Evolutionary conservation across 108 stramenopile genomes (phyloP), one percentile per base, ranked within the genome.

Genomic region (Skeletonema menzelii): DNA sequence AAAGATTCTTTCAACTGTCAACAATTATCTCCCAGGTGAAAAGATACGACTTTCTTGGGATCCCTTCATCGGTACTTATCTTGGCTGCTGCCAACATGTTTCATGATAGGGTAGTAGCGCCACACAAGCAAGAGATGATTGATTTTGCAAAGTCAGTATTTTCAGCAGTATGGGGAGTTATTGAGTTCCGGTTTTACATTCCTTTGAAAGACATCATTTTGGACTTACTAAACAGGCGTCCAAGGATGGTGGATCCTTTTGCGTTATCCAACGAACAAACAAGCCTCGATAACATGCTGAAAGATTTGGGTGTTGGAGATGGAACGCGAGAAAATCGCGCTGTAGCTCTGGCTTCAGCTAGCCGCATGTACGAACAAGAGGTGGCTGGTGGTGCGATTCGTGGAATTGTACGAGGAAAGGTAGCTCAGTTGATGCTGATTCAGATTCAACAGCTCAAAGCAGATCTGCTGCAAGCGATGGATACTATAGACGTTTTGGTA

Each of bases 361-460:
- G 87, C 28, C 68, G 83, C 32, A 74, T 85, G 74, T 93, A 91
- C 56, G 92, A 93, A 59, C 27, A 78, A 32, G 78, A 89, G 71
- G 72, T 93, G 47, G 59, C 79, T 2, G 65, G 65, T 7, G 88
- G 92, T 2, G 73, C 87, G n/a, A 73, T 91, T 2, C 75, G 77
- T 8, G 83, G 85, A 35, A 77, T 85, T n/a, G 19, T 89, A 22
- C 68, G 77, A 57, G 92, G 92, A 10, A 53, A 67, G 22, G 73
- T 93, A 58, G 79, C 86, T 12, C 87, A 86, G 14, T 67, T 93
- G 67, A 75, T 93, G 76, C 72, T 93, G 26, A 86, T 93, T 63
- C 92, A 93, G 60, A 83, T 93, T 38, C 92, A 93, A 59, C 92
- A 93, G 61, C 80, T 93, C 17, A 93, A 93, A 31, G 85, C 89